Conservation (phyloP, 805 yeast genomes). For the Barnettozyma californica region DNA sequence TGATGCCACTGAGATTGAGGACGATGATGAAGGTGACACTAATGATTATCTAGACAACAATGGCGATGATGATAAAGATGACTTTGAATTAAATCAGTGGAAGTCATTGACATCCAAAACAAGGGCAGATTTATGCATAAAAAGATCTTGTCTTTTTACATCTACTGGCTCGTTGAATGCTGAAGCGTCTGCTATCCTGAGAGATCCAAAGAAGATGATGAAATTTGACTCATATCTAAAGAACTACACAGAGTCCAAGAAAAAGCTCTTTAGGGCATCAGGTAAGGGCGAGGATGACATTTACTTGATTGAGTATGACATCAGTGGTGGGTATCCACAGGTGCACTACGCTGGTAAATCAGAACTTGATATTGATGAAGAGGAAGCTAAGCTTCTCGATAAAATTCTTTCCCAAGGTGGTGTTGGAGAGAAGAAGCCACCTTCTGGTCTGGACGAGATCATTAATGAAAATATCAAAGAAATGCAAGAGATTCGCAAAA, state of each 20-base stretch:
- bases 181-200: constrained; percentile 63
- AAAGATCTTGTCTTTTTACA: constrained; percentile 62
- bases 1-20: constrained; percentile 23
- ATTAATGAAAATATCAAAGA: constrained; percentile 62
- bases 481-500: constrained; percentile 83
- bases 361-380: constrained; percentile 38
- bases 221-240: constrained; percentile 35
- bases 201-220: constrained; percentile 65
- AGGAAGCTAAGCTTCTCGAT: constrained; percentile 41
- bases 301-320: constrained; percentile 79
- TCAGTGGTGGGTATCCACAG: constrained; percentile 74
- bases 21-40: constrained; percentile 34
- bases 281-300: constrained; percentile 33
- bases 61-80: constrained; percentile 59
- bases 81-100: constrained; percentile 80
- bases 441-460: constrained; percentile 55
- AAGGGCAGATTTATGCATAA: constrained; percentile 67
- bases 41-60: constrained; percentile 37
- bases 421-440: constrained; percentile 33
- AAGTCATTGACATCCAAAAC: constrained; percentile 73
- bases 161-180: constrained; percentile 47
- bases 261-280: constrained; percentile 17
- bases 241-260: constrained; percentile 31
- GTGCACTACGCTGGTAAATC: constrained; percentile 48
- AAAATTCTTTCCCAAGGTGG: constrained; percentile 31